Evolutionary conservation across 169 alveolate species (phyloP).

Genomic region (Theileria parva): DNA sequence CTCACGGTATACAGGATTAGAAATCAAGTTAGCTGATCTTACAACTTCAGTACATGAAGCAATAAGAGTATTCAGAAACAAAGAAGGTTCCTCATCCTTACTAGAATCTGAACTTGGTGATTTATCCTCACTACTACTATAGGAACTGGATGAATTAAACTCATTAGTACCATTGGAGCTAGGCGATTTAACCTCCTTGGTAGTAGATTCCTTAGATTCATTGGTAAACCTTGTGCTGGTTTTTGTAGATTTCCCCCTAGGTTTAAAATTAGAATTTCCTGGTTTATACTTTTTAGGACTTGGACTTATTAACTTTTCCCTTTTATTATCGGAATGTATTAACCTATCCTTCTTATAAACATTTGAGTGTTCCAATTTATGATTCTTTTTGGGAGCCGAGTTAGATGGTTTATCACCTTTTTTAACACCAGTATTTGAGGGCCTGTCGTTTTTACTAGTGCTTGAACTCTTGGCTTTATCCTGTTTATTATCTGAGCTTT

Average conservation of each 20-base stretch:
- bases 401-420: not conserved
- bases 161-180: not conserved
- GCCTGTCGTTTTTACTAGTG: not conserved
- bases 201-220: not conserved
- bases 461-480: not conserved
- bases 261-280: not conserved
- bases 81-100: not conserved
- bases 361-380: not conserved
- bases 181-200: not conserved
- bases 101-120: not conserved
- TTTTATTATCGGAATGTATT: not conserved
- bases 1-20: not conserved
- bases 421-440: not conserved
- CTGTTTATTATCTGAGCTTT: not conserved
- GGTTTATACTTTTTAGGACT: not conserved
- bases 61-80: not conserved
- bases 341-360: not conserved
- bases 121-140: not conserved
- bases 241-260: not conserved
- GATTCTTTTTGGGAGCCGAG: not conserved
- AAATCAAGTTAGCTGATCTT: conserved; percentile 1
- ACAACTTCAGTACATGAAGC: conserved; percentile 1
- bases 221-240: not conserved
- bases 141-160: not conserved
- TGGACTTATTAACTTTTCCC: not conserved